A percentile compares a stretch with the other conserved stretches of the same genome.
Conservation (phyloP, 768 basidiomycete genomes). For the Xerocomus potaroensis region DNA sequence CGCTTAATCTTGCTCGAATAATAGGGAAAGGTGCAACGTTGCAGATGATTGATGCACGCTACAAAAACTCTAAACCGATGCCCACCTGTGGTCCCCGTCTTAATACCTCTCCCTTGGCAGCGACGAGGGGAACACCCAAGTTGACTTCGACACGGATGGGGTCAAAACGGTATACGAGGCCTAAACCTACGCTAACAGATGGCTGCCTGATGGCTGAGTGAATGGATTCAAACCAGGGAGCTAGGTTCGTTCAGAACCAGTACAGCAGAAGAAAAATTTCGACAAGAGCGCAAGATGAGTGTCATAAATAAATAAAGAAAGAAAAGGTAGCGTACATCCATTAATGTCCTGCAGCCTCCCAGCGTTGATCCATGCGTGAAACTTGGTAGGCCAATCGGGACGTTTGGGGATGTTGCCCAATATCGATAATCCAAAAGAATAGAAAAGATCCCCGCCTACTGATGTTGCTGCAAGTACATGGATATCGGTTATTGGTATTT, state of each 20-base stretch:
- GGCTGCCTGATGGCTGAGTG: slow-evolving; percentile 31
- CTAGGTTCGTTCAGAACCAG: slow-evolving; percentile 3
- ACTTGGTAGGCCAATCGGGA: slow-evolving; percentile 81
- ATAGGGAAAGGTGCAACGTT: slow-evolving; percentile 9
- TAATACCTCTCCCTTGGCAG: slow-evolving; percentile 59
- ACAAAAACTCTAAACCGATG: slow-evolving; percentile 77
- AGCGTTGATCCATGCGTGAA: slow-evolving; percentile 77
- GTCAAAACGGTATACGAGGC: slow-evolving; percentile 79
- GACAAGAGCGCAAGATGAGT: not conserved
- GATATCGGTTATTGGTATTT: not conserved
- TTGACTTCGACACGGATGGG: slow-evolving; percentile 86
- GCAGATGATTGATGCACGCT: slow-evolving; percentile 5
- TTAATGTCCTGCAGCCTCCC: slow-evolving; percentile 66
- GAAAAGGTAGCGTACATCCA: slow-evolving; percentile 40
- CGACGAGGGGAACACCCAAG: slow-evolving; percentile 77
- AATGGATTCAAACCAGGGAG: slow-evolving; percentile 7
- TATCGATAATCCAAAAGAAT: slow-evolving; percentile 71
- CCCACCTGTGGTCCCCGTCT: slow-evolving; percentile 77
- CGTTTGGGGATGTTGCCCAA: slow-evolving; percentile 70
- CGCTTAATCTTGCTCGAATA: too few relatives aligned
- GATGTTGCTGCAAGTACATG: slow-evolving; percentile 59
- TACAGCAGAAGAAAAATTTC: too few relatives aligned
- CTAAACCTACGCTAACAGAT: slow-evolving; percentile 76
- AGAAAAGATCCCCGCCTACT: slow-evolving; percentile 78
- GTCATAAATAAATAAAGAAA: not conserved